These are phyloP conservation scores for Sugiyamaella neomexicana DNA, from an alignment of 1,139 yeast species.

Conservation along the genomic window DNA sequence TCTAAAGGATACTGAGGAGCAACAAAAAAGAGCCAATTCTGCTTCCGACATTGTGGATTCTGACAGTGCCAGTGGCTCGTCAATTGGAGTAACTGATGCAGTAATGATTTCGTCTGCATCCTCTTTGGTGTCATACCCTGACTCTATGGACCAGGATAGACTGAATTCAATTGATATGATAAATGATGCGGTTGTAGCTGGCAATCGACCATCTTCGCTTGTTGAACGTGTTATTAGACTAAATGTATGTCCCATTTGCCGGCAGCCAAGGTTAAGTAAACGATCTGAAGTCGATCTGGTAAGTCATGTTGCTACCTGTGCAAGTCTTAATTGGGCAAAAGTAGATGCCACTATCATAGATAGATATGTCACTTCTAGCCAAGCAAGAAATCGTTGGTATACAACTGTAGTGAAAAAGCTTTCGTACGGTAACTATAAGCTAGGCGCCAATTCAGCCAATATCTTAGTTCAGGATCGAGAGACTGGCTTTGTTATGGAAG, in stretches of 20 bases:
- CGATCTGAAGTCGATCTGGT: conserved; percentile 66
- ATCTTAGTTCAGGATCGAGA: conserved; percentile 88
- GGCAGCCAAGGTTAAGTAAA: conserved; percentile 56
- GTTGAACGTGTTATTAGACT: conserved; percentile 54
- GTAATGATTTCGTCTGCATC: background rate
- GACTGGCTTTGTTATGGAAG: conserved; percentile 86
- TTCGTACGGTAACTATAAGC: conserved; percentile 81
- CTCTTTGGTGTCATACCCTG: background rate
- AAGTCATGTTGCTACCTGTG: conserved; percentile 86
- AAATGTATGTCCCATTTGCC: conserved; percentile 77
- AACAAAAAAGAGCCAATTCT: conserved; percentile 21
- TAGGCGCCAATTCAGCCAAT: conserved; percentile 92
- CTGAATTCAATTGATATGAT: background rate
- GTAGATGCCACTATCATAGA: conserved; percentile 66
- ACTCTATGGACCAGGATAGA: background rate
- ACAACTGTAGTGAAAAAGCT: conserved; percentile 77
- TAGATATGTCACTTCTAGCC: conserved; percentile 73
- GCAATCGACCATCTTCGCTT: conserved; percentile 15
- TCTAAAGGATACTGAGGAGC: conserved; percentile 33
- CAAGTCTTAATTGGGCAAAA: conserved; percentile 72
- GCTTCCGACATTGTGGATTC: conserved; percentile 17
- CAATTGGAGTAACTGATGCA: background rate
- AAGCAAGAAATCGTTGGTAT: conserved; percentile 89
- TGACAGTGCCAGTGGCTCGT: background rate
- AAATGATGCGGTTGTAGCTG: background rate